A percentile compares a stretch with the other conserved stretches of the same genome.
Evolutionary conservation across 164 flowering plant species (phyloP).

Genomic region (Magnolia changhungtana): DNA sequence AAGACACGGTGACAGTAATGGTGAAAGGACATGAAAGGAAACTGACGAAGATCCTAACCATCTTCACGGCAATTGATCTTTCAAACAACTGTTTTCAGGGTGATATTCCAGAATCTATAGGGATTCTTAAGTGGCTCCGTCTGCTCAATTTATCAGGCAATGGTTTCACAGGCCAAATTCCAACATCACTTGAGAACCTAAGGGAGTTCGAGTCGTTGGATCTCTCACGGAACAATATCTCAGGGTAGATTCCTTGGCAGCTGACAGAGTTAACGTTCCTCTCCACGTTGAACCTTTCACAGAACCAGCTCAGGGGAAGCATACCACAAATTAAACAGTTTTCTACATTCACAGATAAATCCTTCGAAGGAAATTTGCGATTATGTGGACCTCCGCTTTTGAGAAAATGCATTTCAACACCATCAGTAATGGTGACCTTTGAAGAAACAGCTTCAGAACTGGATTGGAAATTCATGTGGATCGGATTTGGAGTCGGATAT

Average conservation of each 20-base stretch:
- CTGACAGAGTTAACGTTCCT: constrained; percentile 15
- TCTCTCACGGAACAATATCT: constrained; percentile 12
- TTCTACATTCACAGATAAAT: background rate
- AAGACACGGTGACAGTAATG: too few relatives aligned
- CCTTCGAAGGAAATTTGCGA: constrained; percentile 10
- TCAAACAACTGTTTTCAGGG: too few relatives aligned
- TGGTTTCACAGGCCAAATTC: constrained; percentile 9
- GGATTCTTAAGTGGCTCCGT: constrained; percentile 5
- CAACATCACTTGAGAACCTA: constrained; percentile 6
- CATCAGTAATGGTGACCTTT: background rate
- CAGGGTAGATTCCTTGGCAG: constrained; percentile 16
- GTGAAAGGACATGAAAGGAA: too few relatives aligned
- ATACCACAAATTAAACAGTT: constrained; percentile 18
- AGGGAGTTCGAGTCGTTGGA: constrained; percentile 7
- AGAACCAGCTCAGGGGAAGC: constrained; percentile 10
- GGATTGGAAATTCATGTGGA: constrained; percentile 38
- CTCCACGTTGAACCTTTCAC: constrained; percentile 13
- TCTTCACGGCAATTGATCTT: too few relatives aligned
- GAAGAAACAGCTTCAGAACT: background rate
- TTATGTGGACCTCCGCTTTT: constrained; percentile 17
- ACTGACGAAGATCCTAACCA: too few relatives aligned
- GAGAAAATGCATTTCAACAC: background rate
- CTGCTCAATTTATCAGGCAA: constrained; percentile 10
- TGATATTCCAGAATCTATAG: background rate
- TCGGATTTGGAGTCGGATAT: constrained; percentile 39